Percentiles rank a stretch among this genome's conserved stretches.
These are phyloP conservation scores for Polyporus tsugae DNA, from an alignment of 1,284 basidiomycete genomes.

Conservation along the genomic window DNA sequence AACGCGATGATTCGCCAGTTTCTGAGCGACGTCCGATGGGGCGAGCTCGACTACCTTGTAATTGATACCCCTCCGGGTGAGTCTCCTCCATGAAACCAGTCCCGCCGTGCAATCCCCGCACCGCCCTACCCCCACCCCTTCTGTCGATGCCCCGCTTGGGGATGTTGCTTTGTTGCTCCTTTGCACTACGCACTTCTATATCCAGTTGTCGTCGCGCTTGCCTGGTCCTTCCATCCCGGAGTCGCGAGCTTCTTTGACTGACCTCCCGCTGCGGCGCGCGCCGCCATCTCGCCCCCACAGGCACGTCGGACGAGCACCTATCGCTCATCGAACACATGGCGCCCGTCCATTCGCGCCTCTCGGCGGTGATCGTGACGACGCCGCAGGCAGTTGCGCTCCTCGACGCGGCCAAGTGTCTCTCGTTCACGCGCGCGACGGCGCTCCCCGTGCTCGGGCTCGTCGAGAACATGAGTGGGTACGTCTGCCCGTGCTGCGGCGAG, in stretches of 20 bases:
- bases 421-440: conserved; percentile 89
- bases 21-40: conserved; percentile 96
- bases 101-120: neutral
- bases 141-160: neutral
- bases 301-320: conserved; percentile 98
- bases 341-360: conserved; percentile 82
- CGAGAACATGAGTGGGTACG: conserved; percentile 99
- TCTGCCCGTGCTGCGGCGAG: conserved; percentile 95
- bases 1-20: conserved; percentile 99
- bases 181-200: neutral
- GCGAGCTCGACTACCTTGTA: conserved; percentile 94
- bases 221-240: neutral
- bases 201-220: neutral
- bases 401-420: conserved; percentile 95
- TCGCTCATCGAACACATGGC: conserved; percentile 94
- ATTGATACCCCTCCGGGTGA: conserved; percentile 97
- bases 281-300: conserved; percentile 50
- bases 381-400: conserved; percentile 96
- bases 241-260: conserved; percentile 18
- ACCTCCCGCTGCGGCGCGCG: conserved; percentile 7
- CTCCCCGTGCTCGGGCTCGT: conserved; percentile 94
- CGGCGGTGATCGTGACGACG: conserved; percentile 93
- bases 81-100: conserved; percentile 36
- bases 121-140: neutral
- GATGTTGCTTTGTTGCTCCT: neutral